phyloP scores from a whole-genome alignment of 495 filamentous ascomycete genomes.

The Pseudomonodictys pantanalensis region DNA sequence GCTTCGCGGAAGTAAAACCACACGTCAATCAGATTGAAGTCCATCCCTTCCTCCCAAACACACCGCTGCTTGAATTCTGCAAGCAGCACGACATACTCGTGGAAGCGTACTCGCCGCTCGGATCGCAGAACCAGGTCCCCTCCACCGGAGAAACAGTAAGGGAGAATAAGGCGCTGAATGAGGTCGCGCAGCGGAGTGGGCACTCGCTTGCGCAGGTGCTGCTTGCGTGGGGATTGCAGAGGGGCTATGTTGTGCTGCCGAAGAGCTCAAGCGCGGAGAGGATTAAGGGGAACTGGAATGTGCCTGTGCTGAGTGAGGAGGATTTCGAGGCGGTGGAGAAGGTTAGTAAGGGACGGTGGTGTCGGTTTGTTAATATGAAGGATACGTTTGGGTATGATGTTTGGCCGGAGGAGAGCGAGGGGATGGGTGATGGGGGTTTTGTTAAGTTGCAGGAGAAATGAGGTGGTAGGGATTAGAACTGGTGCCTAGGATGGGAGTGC shows the following conservation, averaged over 20 bases:
- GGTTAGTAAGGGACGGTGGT: slow-evolving; percentile 59
- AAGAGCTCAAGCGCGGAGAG: slow-evolving; percentile 59
- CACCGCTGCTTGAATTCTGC: slow-evolving; percentile 35
- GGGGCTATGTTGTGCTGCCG: slow-evolving; percentile 56
- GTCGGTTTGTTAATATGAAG: slow-evolving; percentile 79
- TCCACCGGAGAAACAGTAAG: slow-evolving; percentile 65
- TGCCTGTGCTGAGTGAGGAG: slow-evolving; percentile 48
- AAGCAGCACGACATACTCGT: slow-evolving; percentile 34
- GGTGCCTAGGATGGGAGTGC: too few relatives aligned
- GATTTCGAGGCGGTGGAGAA: slow-evolving; percentile 59
- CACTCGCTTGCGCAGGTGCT: slow-evolving; percentile 51
- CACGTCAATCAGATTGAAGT: slow-evolving; percentile 39
- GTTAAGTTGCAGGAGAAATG: background rate
- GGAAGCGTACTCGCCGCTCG: slow-evolving; percentile 39
- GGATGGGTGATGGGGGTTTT: too few relatives aligned
- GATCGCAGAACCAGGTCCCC: slow-evolving; percentile 62
- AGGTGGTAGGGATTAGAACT: background rate
- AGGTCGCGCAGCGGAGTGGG: slow-evolving; percentile 47
- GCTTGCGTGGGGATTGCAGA: slow-evolving; percentile 51
- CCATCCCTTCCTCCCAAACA: slow-evolving; percentile 39
- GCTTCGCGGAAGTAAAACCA: slow-evolving; percentile 32
- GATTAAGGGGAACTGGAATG: slow-evolving; percentile 58
- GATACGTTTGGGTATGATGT: slow-evolving; percentile 58
- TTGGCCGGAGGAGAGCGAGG: slow-evolving; percentile 28
- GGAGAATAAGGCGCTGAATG: slow-evolving; percentile 52